Evolutionary conservation across 1,139 yeast genomes (phyloP), one percentile per base, ranked within the genome.

Genomic region (Candida pseudoviswanathii): DNA sequence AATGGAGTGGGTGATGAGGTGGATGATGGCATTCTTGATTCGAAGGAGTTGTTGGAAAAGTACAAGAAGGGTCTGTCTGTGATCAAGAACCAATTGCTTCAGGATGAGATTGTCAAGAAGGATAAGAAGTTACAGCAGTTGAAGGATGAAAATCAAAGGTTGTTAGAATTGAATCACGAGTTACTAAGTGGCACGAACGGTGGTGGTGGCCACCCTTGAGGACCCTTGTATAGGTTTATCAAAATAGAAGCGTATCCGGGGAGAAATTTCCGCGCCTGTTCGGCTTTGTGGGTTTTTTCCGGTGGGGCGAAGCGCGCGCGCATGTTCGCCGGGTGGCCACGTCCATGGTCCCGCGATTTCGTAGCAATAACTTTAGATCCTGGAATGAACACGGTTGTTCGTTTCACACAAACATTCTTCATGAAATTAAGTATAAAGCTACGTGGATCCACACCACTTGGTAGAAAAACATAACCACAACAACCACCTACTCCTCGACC

Each of bases 111-210:
- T 42, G 53, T 55, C 5, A 63, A 59, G 51, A 65, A 61, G 52
- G 62, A 62, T 43, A 55, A 60, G 38, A 59, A 62, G 42, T 55
- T 70, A 42, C 66, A 66, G 6, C 61, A 57, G 24, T 55, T 71
- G 44, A 57, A 58, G 44, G 54, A 51, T 3, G 76, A 71, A 51
- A 70, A 70, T 52, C 68, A 66, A 51, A 54, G 64, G 43, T 56
- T 71, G 30, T 60, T 71, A 51, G 73, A 70, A 37, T 60, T 71
- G 55, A 71, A 71, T 54, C 74, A 67, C 47, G 65, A 64, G 29
- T 55, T 71, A 43, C 53, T 71, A 24, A 56, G 52, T 32, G 60
- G 57, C 24, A 50, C 55, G 46, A 56, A 49, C 30, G 47, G 39
- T 29, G 47, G 39, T 22, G 32, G 5, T 41, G 27, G 37, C 9